Evolutionary conservation across 2,329 filamentous ascomycete species (phyloP).

Genomic region (Hypoxylon sp.): DNA sequence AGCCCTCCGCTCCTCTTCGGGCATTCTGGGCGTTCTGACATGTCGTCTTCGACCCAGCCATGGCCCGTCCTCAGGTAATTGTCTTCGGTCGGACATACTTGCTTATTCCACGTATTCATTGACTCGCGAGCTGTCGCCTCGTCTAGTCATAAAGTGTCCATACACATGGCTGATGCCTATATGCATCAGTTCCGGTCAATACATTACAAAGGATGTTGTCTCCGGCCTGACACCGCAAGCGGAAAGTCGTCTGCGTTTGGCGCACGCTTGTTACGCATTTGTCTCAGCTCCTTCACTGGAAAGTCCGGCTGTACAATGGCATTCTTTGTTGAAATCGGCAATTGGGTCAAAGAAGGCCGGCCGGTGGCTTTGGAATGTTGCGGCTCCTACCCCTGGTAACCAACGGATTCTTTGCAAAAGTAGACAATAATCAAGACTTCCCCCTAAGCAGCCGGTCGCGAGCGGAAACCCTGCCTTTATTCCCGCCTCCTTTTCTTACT

Average conservation of each 20-base stretch:
- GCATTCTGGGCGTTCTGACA: conserved; percentile 38
- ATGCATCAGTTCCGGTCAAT: conserved; percentile 34
- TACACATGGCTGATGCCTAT: conserved; percentile 3
- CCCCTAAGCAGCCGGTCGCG: conserved; percentile 19
- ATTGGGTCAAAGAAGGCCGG: conserved; percentile 35
- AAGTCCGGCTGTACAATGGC: conserved; percentile 25
- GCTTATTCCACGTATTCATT: neutral
- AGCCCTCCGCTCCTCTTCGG: conserved; percentile 40
- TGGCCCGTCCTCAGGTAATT: neutral
- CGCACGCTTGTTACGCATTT: conserved; percentile 24
- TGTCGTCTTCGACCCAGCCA: conserved; percentile 15
- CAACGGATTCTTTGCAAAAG: conserved; percentile 37
- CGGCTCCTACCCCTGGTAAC: conserved; percentile 33
- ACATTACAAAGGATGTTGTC: conserved; percentile 20
- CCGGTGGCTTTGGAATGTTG: conserved; percentile 43
- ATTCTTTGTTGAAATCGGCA: conserved; percentile 47
- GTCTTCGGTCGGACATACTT: conserved; percentile 18
- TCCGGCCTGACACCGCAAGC: conserved; percentile 45
- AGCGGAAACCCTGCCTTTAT: conserved; percentile 24
- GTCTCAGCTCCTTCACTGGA: conserved; percentile 40
- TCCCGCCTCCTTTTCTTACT: conserved; percentile 26
- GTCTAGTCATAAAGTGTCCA: neutral
- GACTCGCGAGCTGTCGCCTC: neutral
- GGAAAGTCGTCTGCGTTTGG: conserved; percentile 28
- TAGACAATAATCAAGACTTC: conserved; percentile 39